Conservation (phyloP, 345 rosid species). For the Salix exigua region DNA sequence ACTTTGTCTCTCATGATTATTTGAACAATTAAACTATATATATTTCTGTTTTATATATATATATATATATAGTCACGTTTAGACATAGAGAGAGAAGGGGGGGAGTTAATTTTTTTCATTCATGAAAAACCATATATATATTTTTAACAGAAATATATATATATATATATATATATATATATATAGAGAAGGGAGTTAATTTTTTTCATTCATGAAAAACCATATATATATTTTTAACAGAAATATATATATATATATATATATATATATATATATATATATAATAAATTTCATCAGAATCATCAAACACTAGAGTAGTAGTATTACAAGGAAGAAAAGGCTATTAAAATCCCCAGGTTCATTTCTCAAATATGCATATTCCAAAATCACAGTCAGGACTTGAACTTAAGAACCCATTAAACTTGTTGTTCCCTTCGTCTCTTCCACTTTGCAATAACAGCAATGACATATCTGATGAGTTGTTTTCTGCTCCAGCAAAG, state of each 20-base stretch:
- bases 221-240: constrained; percentile 25
- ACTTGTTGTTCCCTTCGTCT: constrained; percentile 40
- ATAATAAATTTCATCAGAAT: not conserved
- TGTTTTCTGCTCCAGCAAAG: constrained; percentile 22
- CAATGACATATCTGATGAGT: constrained; percentile 29
- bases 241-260: constrained; percentile 19
- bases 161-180: too few relatives aligned
- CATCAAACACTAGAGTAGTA: constrained; percentile 15
- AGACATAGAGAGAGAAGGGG: not conserved
- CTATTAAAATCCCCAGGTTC: constrained; percentile 14
- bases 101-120: constrained; percentile 15
- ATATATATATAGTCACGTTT: not conserved
- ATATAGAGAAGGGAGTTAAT: constrained; percentile 4
- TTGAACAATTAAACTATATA: not conserved
- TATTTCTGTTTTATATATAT: not conserved
- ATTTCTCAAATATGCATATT: constrained; percentile 55
- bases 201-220: constrained; percentile 24
- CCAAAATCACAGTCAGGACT: constrained; percentile 48
- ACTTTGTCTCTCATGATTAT: not conserved
- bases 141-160: constrained; percentile 27
- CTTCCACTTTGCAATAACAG: constrained; percentile 42
- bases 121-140: constrained; percentile 20
- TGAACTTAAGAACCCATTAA: constrained; percentile 43
- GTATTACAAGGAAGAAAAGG: not conserved
- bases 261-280: constrained; percentile 12